Conservation (phyloP, 2,329 filamentous ascomycete genomes). For the Cladorrhinum sp. region DNA sequence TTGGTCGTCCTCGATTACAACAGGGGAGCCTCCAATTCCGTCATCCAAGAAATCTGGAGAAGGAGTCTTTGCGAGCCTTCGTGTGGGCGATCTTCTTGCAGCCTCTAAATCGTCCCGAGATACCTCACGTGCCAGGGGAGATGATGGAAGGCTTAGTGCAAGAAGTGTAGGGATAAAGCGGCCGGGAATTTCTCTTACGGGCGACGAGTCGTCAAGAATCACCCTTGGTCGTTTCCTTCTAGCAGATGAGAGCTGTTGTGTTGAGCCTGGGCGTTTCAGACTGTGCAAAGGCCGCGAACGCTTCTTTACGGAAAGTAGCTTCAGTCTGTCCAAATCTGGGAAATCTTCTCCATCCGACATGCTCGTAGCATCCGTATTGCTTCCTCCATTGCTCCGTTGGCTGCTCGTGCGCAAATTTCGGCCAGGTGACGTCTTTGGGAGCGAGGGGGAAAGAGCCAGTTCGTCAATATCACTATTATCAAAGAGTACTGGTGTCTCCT, state of each 20-base stretch:
- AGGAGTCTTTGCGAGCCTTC: background rate
- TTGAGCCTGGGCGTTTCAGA: conserved; percentile 26
- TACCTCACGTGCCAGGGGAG: conserved; percentile 13
- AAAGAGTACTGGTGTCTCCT: conserved; percentile 35
- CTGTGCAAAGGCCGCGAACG: conserved; percentile 2
- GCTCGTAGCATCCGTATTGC: conserved; percentile 34
- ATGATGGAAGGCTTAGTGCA: conserved; percentile 24
- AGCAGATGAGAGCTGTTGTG: conserved; percentile 21
- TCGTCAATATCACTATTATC: conserved; percentile 28
- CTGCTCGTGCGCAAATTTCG: conserved; percentile 29
- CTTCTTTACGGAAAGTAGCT: conserved; percentile 17
- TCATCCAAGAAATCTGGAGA: background rate
- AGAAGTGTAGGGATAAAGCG: conserved; percentile 9
- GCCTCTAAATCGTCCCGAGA: conserved; percentile 12
- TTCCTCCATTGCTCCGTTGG: conserved; percentile 25
- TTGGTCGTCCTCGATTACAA: conserved; percentile 15
- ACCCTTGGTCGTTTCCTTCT: conserved; percentile 28
- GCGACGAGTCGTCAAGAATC: conserved; percentile 12
- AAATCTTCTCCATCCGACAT: conserved; percentile 33
- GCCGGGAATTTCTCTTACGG: conserved; percentile 8
- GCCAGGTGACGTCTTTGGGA: conserved; percentile 28
- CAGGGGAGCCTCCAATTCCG: conserved; percentile 6
- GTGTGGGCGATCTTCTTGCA: conserved; percentile 6
- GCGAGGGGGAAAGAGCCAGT: conserved; percentile 31
- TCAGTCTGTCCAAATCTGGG: conserved; percentile 28